phyloP scores from a whole-genome alignment of 495 filamentous ascomycete species.

The Clavariopsis aquatica region DNA sequence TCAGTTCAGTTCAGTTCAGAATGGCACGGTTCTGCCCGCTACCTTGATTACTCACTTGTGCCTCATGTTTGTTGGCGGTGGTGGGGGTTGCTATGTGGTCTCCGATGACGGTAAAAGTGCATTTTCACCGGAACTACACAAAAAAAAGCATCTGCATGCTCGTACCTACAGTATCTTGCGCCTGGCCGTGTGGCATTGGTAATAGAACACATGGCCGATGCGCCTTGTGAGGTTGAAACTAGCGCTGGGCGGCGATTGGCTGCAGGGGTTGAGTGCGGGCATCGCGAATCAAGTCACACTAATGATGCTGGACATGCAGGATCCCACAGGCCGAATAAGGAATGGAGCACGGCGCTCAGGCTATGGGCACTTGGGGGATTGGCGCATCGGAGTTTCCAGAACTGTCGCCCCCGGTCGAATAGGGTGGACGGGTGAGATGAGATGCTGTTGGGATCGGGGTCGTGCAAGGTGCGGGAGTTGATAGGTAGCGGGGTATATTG shows the following conservation, averaged over 20 bases:
- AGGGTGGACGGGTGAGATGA: too few relatives aligned
- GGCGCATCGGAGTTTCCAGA: conserved; percentile 1
- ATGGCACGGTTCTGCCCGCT: background rate
- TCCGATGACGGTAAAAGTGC: too few relatives aligned
- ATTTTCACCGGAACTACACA: too few relatives aligned
- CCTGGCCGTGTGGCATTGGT: background rate
- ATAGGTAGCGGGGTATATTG: too few relatives aligned
- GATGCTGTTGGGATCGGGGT: background rate
- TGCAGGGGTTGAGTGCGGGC: background rate
- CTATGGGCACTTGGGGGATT: conserved; percentile 5
- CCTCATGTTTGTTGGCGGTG: too few relatives aligned
- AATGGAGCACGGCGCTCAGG: background rate
- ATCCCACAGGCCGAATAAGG: background rate
- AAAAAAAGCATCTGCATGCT: too few relatives aligned
- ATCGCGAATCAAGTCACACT: background rate
- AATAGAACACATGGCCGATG: background rate
- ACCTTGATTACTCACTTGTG: too few relatives aligned
- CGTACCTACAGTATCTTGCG: too few relatives aligned
- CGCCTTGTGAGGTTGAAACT: conserved; percentile 1
- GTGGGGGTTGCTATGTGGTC: too few relatives aligned
- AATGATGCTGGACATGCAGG: background rate
- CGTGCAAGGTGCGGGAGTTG: too few relatives aligned
- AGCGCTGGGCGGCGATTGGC: background rate
- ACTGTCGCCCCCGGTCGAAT: too few relatives aligned
- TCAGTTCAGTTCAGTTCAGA: background rate